Base-by-base conservation (phyloP, 768 basidiomycete genomes). In the Suillus decipiens region DNA sequence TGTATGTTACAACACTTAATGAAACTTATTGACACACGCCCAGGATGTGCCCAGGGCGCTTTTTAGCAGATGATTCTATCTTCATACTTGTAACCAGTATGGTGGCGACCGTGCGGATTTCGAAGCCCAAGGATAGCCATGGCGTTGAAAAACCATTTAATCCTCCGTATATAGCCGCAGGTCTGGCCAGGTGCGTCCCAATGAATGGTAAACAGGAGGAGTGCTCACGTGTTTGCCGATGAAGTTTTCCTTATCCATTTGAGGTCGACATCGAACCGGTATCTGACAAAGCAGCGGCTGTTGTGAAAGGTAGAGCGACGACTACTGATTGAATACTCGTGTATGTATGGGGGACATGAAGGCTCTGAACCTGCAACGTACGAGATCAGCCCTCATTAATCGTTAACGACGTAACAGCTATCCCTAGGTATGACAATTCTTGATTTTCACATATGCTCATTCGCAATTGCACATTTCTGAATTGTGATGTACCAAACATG, bases 171-270 rank as follows among this genome's bases (percentile, higher is more conserved):
- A 54, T 56, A 55, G 8, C 48, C 7, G 56, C 15, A 19, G 60
- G 60, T 10, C 28, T 61, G 1, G 15, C 8, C 24, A 61, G 60
- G 60, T 61, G 19, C 12, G 60, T 57, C 10, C 22, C 6, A 24
- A 10, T 5, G 15, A 57, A 41, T 7, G 41, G 5, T 28, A 41
- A 39, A 28, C 10, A 57, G 17, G 8, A 6, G 17, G 24, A 10
- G 5, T 11, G 12, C 37, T 57, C 24, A 57, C 24, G 39, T 28
- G 2, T 53, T 39, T 41, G 4, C 37, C 9, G 17, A 39, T 11
- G 2, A 31, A 69, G 64, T 17, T 69, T 28, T 31, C 68, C 68
- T 12, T 37, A 47, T 33, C 31, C 19, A 17, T 68, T 68, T 22
- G 58, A 65, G 1, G 61, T 68, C 8, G 61, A 61, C 36, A 60